phyloP scores from a whole-genome alignment of 768 basidiomycete species.

The Dioszegia crocea region DNA sequence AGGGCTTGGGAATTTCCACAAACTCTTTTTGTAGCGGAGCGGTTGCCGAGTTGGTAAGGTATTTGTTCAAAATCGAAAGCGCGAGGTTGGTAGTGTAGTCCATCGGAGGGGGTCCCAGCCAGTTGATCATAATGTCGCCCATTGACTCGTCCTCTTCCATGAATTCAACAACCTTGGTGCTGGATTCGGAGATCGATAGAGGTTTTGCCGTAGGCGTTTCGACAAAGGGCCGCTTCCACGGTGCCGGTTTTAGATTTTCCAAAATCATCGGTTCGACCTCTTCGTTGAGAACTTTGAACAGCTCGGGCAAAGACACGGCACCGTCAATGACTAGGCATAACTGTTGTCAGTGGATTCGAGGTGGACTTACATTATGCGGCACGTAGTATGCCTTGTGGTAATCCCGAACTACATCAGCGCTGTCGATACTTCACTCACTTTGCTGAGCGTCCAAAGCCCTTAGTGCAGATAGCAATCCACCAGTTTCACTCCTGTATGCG shows the following conservation, averaged over 20 bases:
- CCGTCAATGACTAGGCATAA: slow-evolving; percentile 77
- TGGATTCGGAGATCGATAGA: slow-evolving; percentile 49
- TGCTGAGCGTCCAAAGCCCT: slow-evolving; percentile 79
- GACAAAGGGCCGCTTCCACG: slow-evolving; percentile 91
- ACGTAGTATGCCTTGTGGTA: slow-evolving; percentile 89
- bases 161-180: slow-evolving; percentile 73
- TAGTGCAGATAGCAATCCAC: slow-evolving; percentile 88
- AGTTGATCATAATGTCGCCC: slow-evolving; percentile 75
- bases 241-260: slow-evolving; percentile 48
- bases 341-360: slow-evolving; percentile 17
- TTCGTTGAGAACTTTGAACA: slow-evolving; percentile 75
- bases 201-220: slow-evolving; percentile 70
- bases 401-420: slow-evolving; percentile 63
- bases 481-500: slow-evolving; percentile 93
- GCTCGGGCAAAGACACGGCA: slow-evolving; percentile 69
- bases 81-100: slow-evolving; percentile 56
- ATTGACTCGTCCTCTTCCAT: slow-evolving; percentile 89
- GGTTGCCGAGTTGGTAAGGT: slow-evolving; percentile 66
- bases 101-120: slow-evolving; percentile 61
- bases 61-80: slow-evolving; percentile 76
- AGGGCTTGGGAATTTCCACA: slow-evolving; percentile 81
- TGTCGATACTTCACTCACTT: slow-evolving; percentile 56
- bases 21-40: slow-evolving; percentile 67
- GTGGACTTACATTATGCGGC: slow-evolving; percentile 65
- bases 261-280: slow-evolving; percentile 64